Base-by-base conservation (phyloP, 2,329 filamentous ascomycete species). In the Colletotrichum eleusines region DNA sequence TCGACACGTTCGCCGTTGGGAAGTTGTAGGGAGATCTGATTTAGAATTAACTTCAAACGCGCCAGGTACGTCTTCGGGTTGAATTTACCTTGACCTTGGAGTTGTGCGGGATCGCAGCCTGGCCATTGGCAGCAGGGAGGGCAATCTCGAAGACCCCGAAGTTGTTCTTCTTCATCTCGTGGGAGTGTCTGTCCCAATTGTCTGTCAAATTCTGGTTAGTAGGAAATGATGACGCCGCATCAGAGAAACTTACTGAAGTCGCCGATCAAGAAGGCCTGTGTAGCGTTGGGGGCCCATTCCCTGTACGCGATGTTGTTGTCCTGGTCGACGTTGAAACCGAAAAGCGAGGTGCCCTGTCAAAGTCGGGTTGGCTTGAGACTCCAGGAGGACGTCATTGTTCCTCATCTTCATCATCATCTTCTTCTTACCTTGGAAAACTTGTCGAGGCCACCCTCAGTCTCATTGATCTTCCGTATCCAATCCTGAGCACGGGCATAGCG, bases 211-310 rank as follows among this genome's bases (percentile, higher is more conserved):
- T 60, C 35, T 48, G 9, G 46, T 65, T 55, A 61, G 42, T 40
- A 51, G n/a, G 20, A 28, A 14, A 14, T 14, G 1, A 46, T 14
- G 20, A 3, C 16, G 31, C n/a, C 16, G 9, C 16, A 18, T 16
- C 28, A 33, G 35, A 8, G 26, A 28, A 66, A 79, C 90, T 75
- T 84, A 95, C 92, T 99, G 86, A 98, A 99, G 76, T 98, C 96
- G 72, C 96, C 96, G 76, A 97, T 92, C 63, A 99, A 87, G 79
- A 91, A 94, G 60, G 96, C 96, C 77, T 92, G 87, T 50, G 89
- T 85, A 64, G 94, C 95, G 84, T 94, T 97, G 33, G 96, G 95
- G 1, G 96, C 96, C 96, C 96, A 99, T 87, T 99, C 96, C 75
- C 94, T 89, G 82, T 99, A 99, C 69, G 87, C 86, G 74, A 99